phyloP scores from a whole-genome alignment of 352 stramenopile species.

The Elongisporangium senticosum region DNA sequence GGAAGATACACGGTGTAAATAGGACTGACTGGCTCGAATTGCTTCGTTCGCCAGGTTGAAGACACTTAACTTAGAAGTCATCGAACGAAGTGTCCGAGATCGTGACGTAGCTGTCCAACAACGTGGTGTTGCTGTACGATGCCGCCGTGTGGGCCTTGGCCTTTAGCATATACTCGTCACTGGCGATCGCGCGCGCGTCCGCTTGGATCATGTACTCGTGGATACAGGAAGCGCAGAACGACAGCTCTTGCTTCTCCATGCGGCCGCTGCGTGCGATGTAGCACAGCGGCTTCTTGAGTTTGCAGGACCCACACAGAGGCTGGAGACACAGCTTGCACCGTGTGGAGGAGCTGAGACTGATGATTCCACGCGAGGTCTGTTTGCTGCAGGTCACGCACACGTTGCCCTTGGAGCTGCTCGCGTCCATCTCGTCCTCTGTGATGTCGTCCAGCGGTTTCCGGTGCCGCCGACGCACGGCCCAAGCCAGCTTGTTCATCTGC shows the following conservation, averaged over 20 bases:
- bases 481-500: constrained; percentile 67
- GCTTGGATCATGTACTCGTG: constrained; percentile 12
- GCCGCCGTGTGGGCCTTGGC: constrained; percentile 13
- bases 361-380: constrained; percentile 14
- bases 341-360: constrained; percentile 11
- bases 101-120: constrained; percentile 13
- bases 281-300: constrained; percentile 29
- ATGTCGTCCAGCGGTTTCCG: background rate
- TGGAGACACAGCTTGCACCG: constrained; percentile 27
- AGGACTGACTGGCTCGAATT: too few species aligned
- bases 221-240: constrained; percentile 35
- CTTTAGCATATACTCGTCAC: constrained; percentile 13
- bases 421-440: constrained; percentile 4
- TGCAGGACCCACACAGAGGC: constrained; percentile 27
- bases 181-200: constrained; percentile 9
- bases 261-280: constrained; percentile 26
- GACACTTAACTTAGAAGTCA: background rate
- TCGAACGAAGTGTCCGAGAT: constrained; percentile 14
- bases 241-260: constrained; percentile 28
- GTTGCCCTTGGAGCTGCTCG: constrained; percentile 2
- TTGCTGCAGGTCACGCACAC: constrained; percentile 24
- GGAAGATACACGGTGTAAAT: too few species aligned
- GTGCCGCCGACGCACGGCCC: constrained; percentile 29
- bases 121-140: background rate
- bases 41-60: too few species aligned